phyloP scores from a whole-genome alignment of 768 basidiomycete genomes.

The Leccinum fibrillosum region DNA sequence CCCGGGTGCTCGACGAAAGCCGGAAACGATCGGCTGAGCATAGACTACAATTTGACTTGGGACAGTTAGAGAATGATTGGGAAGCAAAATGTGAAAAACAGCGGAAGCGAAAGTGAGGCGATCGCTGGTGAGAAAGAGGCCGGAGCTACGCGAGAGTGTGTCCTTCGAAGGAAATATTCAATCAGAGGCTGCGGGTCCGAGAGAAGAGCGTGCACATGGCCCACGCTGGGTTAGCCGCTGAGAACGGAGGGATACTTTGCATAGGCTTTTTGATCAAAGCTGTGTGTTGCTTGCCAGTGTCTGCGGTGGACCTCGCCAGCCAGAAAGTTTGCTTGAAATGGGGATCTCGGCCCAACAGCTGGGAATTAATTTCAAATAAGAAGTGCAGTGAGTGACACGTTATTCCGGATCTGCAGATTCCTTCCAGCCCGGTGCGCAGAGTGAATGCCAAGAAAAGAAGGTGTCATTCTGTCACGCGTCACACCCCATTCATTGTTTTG shows the following conservation, averaged over 20 bases:
- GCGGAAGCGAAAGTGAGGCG: conserved; percentile 19
- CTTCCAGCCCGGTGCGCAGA: conserved; percentile 11
- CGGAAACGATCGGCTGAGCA: not conserved
- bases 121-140: conserved; percentile 4
- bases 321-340: conserved; percentile 3
- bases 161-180: conserved; percentile 16
- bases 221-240: not conserved
- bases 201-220: conserved; percentile 2
- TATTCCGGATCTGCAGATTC: conserved; percentile 34
- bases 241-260: not conserved
- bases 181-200: conserved; percentile 25
- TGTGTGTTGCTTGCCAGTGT: not conserved
- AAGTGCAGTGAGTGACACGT: conserved; percentile 25
- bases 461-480: conserved; percentile 17
- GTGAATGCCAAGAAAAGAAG: conserved; percentile 10
- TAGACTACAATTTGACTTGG: conserved; percentile 2
- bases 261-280: conserved; percentile 22
- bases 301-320: not conserved
- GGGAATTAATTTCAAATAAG: conserved; percentile 29
- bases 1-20: not conserved
- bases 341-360: conserved; percentile 8
- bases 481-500: conserved; percentile 8
- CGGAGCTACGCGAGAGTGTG: not conserved
- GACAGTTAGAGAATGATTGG: conserved; percentile 16
- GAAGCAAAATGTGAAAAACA: not conserved